Evolutionary conservation across 2,329 filamentous ascomycete genomes (phyloP).

Genomic region (Fusarium vanettenii): DNA sequence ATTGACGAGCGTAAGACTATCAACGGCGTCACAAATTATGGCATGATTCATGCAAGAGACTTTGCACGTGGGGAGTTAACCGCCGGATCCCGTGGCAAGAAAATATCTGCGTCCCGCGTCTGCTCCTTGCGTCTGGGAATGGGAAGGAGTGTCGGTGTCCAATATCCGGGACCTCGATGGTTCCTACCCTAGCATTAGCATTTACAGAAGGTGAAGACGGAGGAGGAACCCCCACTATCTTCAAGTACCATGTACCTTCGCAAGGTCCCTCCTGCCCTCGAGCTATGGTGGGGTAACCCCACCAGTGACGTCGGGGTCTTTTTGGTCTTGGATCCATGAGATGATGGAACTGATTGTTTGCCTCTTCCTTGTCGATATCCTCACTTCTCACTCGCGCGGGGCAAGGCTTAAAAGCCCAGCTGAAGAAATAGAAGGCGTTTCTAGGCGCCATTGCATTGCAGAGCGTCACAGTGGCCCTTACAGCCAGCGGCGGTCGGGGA

Average conservation of each 20-base stretch:
- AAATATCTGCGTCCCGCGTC: background rate
- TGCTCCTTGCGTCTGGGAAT: background rate
- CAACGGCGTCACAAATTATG: slow-evolving; percentile 1
- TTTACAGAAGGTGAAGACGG: background rate
- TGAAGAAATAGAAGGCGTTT: background rate
- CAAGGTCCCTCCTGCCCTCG: background rate
- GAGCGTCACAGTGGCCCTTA: slow-evolving; percentile 1
- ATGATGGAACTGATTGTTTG: background rate
- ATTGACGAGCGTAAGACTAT: background rate
- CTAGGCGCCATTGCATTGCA: background rate
- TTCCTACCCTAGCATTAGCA: background rate
- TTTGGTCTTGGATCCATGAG: background rate
- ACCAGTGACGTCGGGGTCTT: slow-evolving; percentile 32
- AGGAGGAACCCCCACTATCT: slow-evolving; percentile 10
- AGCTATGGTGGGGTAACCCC: slow-evolving; percentile 28
- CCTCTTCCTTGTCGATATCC: slow-evolving; percentile 8
- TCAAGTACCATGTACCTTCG: background rate
- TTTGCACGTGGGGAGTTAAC: background rate
- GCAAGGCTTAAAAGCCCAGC: background rate
- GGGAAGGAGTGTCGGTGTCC: background rate
- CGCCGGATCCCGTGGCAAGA: slow-evolving; percentile 2
- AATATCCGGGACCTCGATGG: background rate
- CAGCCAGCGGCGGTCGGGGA: background rate
- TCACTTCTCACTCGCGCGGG: slow-evolving; percentile 13
- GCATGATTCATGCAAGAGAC: slow-evolving; percentile 5